Evolutionary conservation across 2,329 filamentous ascomycete species (phyloP), one percentile per base, ranked within the genome.

Genomic region (Aspergillus fumigatus): DNA sequence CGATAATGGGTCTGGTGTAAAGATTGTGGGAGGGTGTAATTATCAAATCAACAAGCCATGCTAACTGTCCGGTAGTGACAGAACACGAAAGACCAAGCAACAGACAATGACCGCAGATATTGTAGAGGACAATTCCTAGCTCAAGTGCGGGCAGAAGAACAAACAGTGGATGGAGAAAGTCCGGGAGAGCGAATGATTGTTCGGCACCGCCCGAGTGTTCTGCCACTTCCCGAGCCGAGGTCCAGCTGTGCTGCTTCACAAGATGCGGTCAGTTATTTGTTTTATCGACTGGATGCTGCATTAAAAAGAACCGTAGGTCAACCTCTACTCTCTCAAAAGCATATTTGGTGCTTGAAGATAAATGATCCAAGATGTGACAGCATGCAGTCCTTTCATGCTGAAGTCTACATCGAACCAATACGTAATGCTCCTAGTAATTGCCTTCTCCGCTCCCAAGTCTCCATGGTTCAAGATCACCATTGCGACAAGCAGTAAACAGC

Each of bases 221-320:
- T 69, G 65, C 68, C 69, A 60, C 54, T 57, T 64, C 60, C 68
- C 67, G 68, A 69, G 69, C 70, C 70, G 70, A 73, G 70, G 70
- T 73, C 55, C 65, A 68, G 52, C 51, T 48, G 48, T 52, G 55
- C 62, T 62, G 62, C 61, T 38, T 27, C 9, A 52, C 38, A 32
- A 54, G 53, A 41, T 21, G 14, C 21, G 23, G 29, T 19, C 21
- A 3, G 21, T 23, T n/a, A n/a, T n/a, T n/a, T n/a, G n/a, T n/a
- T n/a, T n/a, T n/a, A n/a, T n/a, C n/a, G n/a, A n/a, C 14, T 38
- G 4, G 17, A 38, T 38, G 32, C 32, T 38, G 14, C 32, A 38
- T 38, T 38, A 3, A 35, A 38, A 38, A 17, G 32, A 38, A 2
- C 5, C 1, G 1, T 7, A 17, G 14, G 32, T 7, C 32, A 38